These are phyloP conservation scores for Stramenopiles sp. DNA, from an alignment of 352 stramenopile genomes.

Conservation along the genomic window DNA sequence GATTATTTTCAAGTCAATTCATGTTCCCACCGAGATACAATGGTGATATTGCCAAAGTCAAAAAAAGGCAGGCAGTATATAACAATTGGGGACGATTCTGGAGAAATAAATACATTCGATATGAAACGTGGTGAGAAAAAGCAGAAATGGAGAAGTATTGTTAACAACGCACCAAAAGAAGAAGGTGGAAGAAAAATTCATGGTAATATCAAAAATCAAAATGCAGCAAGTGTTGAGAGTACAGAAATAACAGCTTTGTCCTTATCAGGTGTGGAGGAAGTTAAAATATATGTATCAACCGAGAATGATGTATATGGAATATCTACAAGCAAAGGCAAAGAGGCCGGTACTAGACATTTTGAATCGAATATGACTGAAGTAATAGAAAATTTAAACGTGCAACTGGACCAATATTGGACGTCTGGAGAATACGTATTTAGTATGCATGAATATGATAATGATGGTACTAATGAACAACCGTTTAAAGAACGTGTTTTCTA, in stretches of 20 bases:
- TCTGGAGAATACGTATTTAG: neutral
- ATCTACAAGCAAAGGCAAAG: neutral
- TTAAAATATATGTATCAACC: neutral
- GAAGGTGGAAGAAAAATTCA: neutral
- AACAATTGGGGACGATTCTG: neutral
- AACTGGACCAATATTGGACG: neutral
- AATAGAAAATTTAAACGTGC: neutral
- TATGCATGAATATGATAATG: neutral
- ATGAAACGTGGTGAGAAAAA: neutral
- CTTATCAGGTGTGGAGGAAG: neutral
- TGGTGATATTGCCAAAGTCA: neutral
- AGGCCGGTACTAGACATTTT: neutral
- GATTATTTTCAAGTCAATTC: neutral
- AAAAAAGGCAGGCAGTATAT: neutral
- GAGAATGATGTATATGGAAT: neutral
- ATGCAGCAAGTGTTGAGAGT: neutral
- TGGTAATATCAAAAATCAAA: neutral
- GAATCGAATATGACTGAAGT: neutral
- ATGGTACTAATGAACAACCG: neutral
- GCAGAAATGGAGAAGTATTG: neutral
- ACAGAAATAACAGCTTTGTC: neutral
- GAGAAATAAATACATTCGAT: neutral
- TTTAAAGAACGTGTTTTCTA: neutral
- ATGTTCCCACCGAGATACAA: neutral
- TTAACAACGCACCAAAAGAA: neutral